Evolutionary conservation across 768 basidiomycete genomes (phyloP).

Genomic region (Trametes gibbosa): DNA sequence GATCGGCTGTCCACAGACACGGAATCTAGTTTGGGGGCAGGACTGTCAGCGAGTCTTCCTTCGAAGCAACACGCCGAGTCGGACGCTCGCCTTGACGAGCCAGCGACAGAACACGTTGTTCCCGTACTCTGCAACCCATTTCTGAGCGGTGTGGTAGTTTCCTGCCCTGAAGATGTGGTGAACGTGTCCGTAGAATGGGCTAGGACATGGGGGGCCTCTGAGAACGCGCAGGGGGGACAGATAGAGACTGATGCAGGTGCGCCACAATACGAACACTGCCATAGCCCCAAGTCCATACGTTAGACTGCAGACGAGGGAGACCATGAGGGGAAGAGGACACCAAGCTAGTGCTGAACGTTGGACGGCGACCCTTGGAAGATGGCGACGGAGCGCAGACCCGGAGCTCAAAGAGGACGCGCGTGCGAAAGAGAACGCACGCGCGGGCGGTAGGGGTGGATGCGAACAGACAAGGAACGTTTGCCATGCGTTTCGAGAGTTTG

Average conservation of each 20-base stretch:
- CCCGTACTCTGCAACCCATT: background rate
- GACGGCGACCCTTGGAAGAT: too few species aligned
- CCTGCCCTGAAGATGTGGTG: background rate
- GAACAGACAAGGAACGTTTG: too few species aligned
- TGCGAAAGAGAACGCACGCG: too few species aligned
- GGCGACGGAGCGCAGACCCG: background rate
- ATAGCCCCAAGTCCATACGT: background rate
- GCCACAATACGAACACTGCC: background rate
- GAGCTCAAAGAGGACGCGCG: too few species aligned
- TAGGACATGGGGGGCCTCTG: background rate
- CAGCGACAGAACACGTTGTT: background rate
- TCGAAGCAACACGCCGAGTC: background rate
- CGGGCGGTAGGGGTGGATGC: too few species aligned
- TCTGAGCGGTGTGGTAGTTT: background rate
- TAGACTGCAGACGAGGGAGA: background rate
- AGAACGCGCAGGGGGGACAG: background rate
- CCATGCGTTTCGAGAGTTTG: too few species aligned
- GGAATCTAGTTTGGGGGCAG: background rate
- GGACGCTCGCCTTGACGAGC: background rate
- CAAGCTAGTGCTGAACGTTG: background rate
- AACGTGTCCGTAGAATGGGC: slow-evolving; percentile 4
- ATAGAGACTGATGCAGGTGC: background rate
- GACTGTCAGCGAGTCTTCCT: background rate
- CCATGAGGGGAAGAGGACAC: background rate
- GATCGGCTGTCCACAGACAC: slow-evolving; percentile 3